Evolutionary conservation across 2,329 filamentous ascomycete genomes (phyloP), one percentile per base, ranked within the genome.

Genomic region (Arthrobotrys sphaeroides): DNA sequence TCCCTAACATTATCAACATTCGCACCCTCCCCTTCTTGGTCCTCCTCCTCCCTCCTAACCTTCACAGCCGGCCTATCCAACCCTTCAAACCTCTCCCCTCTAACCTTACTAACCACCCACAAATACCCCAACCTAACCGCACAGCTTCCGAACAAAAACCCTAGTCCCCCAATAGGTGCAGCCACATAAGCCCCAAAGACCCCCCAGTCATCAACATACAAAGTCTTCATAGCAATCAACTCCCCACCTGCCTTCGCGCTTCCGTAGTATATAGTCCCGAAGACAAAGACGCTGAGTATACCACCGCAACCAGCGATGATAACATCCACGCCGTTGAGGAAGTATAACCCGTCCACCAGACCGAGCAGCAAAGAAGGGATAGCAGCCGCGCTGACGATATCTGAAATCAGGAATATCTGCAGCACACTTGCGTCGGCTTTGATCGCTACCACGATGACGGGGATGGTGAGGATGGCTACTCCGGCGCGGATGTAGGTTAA

Each of bases 321-420:
- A 26, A 94, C 91, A 82, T 95, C 92, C 79, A 92, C 91, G 13
- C 92, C 92, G 45, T 89, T 88, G 89, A 91, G 92, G 85, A 88
- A 93, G 83, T 91, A 91, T 80, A 84, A 84, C 51, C 82, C 83
- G 47, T 83, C 83, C 57, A 91, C 87, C 33, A 84, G 86, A 5
- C 95, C 92, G n/a, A 95, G 82, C 55, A 92, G 84, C 4, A 95
- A 84, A 9, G 91, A 89, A 0, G 92, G 92, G 62, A 95, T 90
- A 53, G 89, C 88, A 13, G 90, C 88, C 0, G 92, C 90, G 13
- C 91, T 92, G 73, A 95, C 87, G 5, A 95, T 86, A 81, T 94
- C 91, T 47, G 90, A 91, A 80, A 94, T 92, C 77, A 94, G 86
- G 84, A 92, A 94, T 81, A 94, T 93, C 82, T 93, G 90, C 59